Base-by-base conservation (phyloP, 805 yeast species). In the Saccharomycopsis selenospora region DNA sequence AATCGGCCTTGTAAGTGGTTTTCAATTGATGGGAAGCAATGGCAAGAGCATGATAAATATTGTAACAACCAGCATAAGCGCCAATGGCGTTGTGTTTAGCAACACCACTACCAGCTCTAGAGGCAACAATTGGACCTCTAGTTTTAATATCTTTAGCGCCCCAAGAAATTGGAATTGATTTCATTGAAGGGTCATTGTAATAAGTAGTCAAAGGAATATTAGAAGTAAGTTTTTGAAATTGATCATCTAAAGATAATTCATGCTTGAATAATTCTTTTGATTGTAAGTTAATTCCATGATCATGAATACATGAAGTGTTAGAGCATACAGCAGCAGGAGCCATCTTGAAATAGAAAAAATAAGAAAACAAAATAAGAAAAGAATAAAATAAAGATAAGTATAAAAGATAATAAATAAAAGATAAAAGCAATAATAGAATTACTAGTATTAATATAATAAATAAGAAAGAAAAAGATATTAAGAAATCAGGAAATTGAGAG, bases 1-100 rank as follows among this genome's bases (percentile, higher is more conserved):
- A 80, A 56, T 80, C 80, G 24, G 85, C 80, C 43, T 63, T 62
- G 58, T 79, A 77, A 47, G 67, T 62, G 23, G 71, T 64, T 46
- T 77, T 70, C 55, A 80, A 63, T 59, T 79, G 82, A 51, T 73
- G 72, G 13, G 80, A 68, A n/a, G 75, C 85, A 43, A 79, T 74
- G 3, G 84, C 82, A 49, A 80, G 63, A 4, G 85, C 85, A 56
- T 79, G 84, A 64, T 80, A 80, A 42, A 80, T 68, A 23, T 79
- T 72, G 57, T 80, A 80, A 10, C 83, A 75, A 28, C 85, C 85
- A 10, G 82, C 66, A 56, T 77, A 81, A 10, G 83, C 80, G 46
- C 85, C 85, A 53, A 79, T 75, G 36, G 83, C 72, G 57, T 80
- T 80, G 59, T 81, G 80, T 55, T 72, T 73, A 42, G 65, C 50